Conservation (phyloP, 2,329 filamentous ascomycete species). For the Ophiosphaerella herpotricha region DNA sequence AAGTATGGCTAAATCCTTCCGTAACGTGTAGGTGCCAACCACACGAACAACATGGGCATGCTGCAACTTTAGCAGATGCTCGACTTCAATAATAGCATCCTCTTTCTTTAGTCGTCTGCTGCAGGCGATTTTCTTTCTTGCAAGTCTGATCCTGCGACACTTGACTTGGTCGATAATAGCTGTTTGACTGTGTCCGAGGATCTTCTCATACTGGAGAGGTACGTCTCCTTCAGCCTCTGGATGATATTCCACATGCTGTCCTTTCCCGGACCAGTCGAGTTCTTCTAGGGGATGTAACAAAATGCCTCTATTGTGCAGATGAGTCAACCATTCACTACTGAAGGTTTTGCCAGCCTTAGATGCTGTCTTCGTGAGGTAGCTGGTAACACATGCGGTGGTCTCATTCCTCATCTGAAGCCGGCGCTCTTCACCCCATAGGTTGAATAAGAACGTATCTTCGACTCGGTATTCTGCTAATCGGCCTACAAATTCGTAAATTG, state of each 20-base stretch:
- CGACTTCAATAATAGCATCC: constrained; percentile 24
- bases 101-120: constrained; percentile 14
- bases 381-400: too few species aligned
- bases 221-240: background rate
- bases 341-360: background rate
- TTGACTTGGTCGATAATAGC: constrained; percentile 24
- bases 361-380: background rate
- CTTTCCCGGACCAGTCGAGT: constrained; percentile 15
- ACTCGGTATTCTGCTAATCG: too few species aligned
- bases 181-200: constrained; percentile 7
- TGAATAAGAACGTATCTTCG: too few species aligned
- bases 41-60: constrained; percentile 27
- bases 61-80: constrained; percentile 16
- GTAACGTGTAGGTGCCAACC: constrained; percentile 21
- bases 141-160: constrained; percentile 20
- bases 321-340: constrained; percentile 1
- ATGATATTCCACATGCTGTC: constrained; percentile 16
- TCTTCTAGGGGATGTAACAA: constrained; percentile 5
- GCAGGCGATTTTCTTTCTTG: constrained; percentile 24
- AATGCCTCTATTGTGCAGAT: constrained; percentile 2
- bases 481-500: too few species aligned
- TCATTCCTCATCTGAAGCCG: too few species aligned
- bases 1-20: constrained; percentile 19
- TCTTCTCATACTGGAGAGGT: background rate
- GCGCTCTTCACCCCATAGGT: too few species aligned